Conservation (phyloP, 352 stramenopile species). For the Pythium myriotylum region DNA sequence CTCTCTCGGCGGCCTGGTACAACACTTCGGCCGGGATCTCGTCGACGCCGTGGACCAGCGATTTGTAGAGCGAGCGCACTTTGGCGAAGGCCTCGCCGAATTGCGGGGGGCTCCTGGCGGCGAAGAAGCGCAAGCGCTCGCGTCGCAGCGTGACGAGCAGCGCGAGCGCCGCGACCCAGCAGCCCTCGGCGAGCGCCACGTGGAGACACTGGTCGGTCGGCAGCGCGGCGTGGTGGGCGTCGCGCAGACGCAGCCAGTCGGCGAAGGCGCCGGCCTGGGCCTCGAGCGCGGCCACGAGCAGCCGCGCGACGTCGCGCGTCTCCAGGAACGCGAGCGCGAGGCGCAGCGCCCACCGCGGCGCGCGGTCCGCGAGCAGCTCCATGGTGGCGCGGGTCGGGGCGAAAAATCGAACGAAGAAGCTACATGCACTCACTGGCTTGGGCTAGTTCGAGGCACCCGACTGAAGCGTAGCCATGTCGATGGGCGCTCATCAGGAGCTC, state of each 20-base stretch:
- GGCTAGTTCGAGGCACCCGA: too few species aligned
- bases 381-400: too few species aligned
- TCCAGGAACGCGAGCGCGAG: constrained; percentile 4
- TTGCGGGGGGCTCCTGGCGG: not conserved
- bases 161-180: not conserved
- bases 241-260: constrained; percentile 1
- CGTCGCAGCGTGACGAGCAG: not conserved
- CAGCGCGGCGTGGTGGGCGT: not conserved
- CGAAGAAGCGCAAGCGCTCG: not conserved
- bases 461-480: too few species aligned
- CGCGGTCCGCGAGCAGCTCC: too few species aligned
- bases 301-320: constrained; percentile 8
- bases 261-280: not conserved
- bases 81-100: not conserved
- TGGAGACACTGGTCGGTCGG: constrained; percentile 7
- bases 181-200: constrained; percentile 4
- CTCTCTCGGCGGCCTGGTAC: not conserved
- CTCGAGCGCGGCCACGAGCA: constrained; percentile 10
- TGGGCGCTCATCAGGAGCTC: too few species aligned
- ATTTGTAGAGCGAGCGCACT: not conserved
- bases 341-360: not conserved
- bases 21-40: not conserved
- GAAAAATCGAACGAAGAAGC: too few species aligned
- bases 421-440: too few species aligned
- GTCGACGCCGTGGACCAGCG: not conserved